Base-by-base conservation (phyloP, 331 rosid species). In the Rhamnella rubrinervis region DNA sequence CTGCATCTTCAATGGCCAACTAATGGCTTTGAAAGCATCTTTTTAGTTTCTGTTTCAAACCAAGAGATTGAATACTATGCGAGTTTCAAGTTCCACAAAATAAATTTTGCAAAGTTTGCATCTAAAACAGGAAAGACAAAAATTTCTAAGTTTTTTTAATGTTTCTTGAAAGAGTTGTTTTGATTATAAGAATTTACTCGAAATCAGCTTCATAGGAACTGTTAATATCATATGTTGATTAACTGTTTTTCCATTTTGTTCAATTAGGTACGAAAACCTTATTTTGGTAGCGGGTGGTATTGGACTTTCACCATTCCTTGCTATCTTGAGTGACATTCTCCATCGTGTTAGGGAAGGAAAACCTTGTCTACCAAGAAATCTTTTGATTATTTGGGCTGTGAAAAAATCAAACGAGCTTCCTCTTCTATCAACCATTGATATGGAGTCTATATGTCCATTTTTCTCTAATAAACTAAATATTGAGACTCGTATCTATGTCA, bases 231-330 rank as follows among this genome's bases (percentile, higher is more conserved):
- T 60, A 61, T 47, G 55, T 69, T 66, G 39, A 55, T 57, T 21
- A 78, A 63, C 51, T 62, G 31, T 58, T 59, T 70, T 58, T 46
- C 41, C 17, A 31, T 77, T 66, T 55, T 78, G 50, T 74, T 50
- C 59, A 64, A 26, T 61, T 73, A 93, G 98, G 96, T 90, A 90
- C 55, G 95, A 84, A 77, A 90, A 88, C 71, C 92, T 93, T 46
- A 68, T 93, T 53, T 78, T 93, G 69, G 97, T 88, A 73, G 98
- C 98, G 14, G 98, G 98, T 35, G 98, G 98, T 20, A 87, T 93
- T 66, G 98, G 98, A 78, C 85, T 93, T 71, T 86, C 98, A 35
- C 98, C 97, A 59, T 46, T 53, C 39, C 41, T 49, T 1, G 55
- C 98, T 16, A 80, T 93, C 82, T 80, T 93, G 84, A 93, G 95